Base-by-base conservation (phyloP, 805 yeast species). In the Candida ponderosae region DNA sequence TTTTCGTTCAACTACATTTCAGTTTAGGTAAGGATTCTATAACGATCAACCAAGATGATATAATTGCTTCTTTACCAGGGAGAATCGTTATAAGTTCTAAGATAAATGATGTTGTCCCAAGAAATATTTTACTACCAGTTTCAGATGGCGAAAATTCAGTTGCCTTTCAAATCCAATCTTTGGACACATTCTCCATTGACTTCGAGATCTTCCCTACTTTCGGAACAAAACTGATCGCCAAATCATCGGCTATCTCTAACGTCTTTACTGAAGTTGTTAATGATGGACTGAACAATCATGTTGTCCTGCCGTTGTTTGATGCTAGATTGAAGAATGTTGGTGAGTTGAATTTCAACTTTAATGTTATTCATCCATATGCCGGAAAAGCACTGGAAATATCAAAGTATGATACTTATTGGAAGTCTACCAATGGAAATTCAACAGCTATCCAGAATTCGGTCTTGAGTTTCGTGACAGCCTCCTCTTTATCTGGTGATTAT, bases 391-490 rank as follows among this genome's bases (percentile, higher is more conserved):
- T 90, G 40, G 97, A 89, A 57, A 82, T 94, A 31, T 80, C 95
- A 10, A 86, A 87, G 62, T 88, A 84, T 55, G 97, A 89, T 53
- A 90, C 97, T 0, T 90, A 90, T 60, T 90, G 98, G 98, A 93
- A 89, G 59, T 81, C 95, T 1, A 84, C 96, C 0, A 73, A 81
- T 32, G 75, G 74, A 29, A 58, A 65, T 31, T 30, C 31, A 16
- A 35, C 29, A 10, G 33, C 19, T 16, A 39, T 49, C n/a, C 53
- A 47, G 34, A 51, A 54, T 14, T 41, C 46, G 33, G 62, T 67
- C 18, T 69, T 80, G 30, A 79, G 93, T 13, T 77, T 86, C 53
- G 95, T 90, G 14, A 89, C 97, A 1, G 88, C 96, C 1, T 87
- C 96, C 0, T 88, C 97, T 2, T 64, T 93, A 37, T 73, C 79